Evolutionary conservation across 176 grass and related monocot species (phyloP), one percentile per base, ranked within the genome.

Genomic region (Triticum turgidum): DNA sequence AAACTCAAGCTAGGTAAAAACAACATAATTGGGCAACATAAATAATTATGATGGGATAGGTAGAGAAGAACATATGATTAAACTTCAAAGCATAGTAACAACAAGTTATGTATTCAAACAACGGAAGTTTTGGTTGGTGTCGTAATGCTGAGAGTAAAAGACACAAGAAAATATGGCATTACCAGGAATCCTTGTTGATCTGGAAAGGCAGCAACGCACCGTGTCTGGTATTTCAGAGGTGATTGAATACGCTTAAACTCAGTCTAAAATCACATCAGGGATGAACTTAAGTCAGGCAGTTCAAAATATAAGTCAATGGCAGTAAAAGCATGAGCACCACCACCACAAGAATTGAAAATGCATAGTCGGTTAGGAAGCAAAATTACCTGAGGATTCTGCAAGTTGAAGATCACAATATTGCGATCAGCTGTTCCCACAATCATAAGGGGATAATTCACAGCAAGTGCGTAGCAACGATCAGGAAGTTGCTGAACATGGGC

Each of bases 131-230:
- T n/a, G 10, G 42, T 49, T 75, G 8, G 61, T 25, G 29, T 71
- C 14, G 2, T 62, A 64, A 79, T 37, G 58, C 6, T 11, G 1
- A 81, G 12, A 59, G 24, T 38, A 76, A 89, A 81, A 71, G 61
- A 69, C 17, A 29, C 32, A 76, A 2, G 76, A 72, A 67, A 73
- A 80, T 38, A 35, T 65, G 77, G 37, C 24, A 70, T 84, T 95
- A 98, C 96, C 96, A 98, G 79, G 90, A 98, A 98, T 66, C 96
- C 96, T 89, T 95, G 96, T 86, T 98, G 96, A 91, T 98, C 96
- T 24, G 96, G 96, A 79, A 98, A 98, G 54, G 96, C 96, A 89
- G 96, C 82, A 75, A 95, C 75, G 10, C 93, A 94, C 63, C 96
- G 83, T 78, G 96, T 98, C 69, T 98, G 96, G 78, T 98, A 98